phyloP scores from a whole-genome alignment of 2,329 filamentous ascomycete genomes.

The Ampelomyces quisqualis region DNA sequence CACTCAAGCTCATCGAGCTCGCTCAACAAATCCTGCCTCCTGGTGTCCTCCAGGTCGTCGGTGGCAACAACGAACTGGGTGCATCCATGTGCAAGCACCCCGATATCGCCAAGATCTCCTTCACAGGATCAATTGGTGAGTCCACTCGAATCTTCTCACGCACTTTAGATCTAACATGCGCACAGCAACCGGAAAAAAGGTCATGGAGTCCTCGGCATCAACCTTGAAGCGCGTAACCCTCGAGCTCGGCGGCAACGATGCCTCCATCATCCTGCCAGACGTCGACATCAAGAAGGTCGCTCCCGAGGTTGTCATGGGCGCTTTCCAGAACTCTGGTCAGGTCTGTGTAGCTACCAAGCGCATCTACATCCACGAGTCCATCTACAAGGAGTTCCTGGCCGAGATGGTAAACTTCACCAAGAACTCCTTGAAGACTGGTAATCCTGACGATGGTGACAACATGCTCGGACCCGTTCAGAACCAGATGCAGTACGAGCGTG shows the following conservation, averaged over 20 bases:
- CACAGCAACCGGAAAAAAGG: conserved; percentile 62
- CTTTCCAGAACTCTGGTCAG: conserved; percentile 61
- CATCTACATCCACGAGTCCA: conserved; percentile 43
- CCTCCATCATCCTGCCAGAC: conserved; percentile 60
- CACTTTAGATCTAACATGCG: no score
- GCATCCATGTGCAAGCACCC: conserved; percentile 61
- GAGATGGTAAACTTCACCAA: conserved; percentile 52
- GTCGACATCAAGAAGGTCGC: conserved; percentile 56
- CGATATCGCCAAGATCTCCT: conserved; percentile 62
- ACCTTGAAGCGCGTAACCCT: conserved; percentile 63
- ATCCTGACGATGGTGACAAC: conserved; percentile 46
- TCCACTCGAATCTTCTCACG: no score
- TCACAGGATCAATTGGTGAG: conserved; percentile 63
- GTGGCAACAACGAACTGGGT: conserved; percentile 62
- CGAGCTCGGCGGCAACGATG: conserved; percentile 64
- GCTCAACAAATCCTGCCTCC: conserved; percentile 60
- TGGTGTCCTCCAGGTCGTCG: conserved; percentile 63
- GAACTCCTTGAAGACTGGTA: conserved; percentile 41
- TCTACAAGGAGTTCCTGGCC: conserved; percentile 41
- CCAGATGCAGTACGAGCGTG: conserved; percentile 63
- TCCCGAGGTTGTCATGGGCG: conserved; percentile 52
- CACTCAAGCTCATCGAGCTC: conserved; percentile 62
- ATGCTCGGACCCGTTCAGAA: conserved; percentile 65
- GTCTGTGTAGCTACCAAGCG: conserved; percentile 41
- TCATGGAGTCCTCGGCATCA: conserved; percentile 58